Evolutionary conservation across 768 basidiomycete species (phyloP).

Genomic region (Pleurotus sapidus): DNA sequence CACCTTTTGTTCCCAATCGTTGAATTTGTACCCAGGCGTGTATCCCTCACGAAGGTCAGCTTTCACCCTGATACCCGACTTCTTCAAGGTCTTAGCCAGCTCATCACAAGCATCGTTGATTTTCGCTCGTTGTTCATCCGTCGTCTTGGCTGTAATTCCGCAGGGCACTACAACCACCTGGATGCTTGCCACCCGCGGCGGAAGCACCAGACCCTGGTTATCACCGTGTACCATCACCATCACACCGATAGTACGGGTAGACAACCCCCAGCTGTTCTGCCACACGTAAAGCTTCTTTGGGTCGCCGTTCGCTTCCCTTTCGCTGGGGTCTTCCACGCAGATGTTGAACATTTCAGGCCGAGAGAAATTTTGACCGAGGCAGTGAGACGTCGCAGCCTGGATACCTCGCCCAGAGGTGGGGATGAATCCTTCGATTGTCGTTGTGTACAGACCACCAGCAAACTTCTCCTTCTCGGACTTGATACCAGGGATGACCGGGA

Average conservation of each 20-base stretch:
- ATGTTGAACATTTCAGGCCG: constrained; percentile 97
- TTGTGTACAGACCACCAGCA: constrained; percentile 96
- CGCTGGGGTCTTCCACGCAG: constrained; percentile 90
- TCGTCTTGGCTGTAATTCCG: constrained; percentile 86
- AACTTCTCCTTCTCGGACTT: constrained; percentile 99
- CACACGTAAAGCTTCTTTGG: constrained; percentile 73
- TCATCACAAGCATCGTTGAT: constrained; percentile 80
- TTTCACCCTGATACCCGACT: constrained; percentile 75
- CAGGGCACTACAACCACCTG: constrained; percentile 93
- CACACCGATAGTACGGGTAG: constrained; percentile 93
- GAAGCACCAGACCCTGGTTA: constrained; percentile 94
- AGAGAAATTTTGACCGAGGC: constrained; percentile 98
- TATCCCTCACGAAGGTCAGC: constrained; percentile 94
- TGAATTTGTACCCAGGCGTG: constrained; percentile 99
- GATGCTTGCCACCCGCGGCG: constrained; percentile 92
- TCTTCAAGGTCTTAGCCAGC: constrained; percentile 70
- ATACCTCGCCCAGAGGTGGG: constrained; percentile 97
- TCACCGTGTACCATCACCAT: constrained; percentile 99
- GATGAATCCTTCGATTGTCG: constrained; percentile 97
- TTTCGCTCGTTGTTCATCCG: constrained; percentile 58
- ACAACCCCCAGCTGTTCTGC: constrained; percentile 99
- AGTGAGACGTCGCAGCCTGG: constrained; percentile 97
- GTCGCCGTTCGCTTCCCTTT: constrained; percentile 50
- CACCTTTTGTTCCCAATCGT: constrained; percentile 99
- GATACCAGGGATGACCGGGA: constrained; percentile 94